Percentiles rank a stretch among this genome's conserved stretches.
These are phyloP conservation scores for Phyllosticta paracitricarpa DNA, from an alignment of 2,329 filamentous ascomycete species.

Conservation along the genomic window DNA sequence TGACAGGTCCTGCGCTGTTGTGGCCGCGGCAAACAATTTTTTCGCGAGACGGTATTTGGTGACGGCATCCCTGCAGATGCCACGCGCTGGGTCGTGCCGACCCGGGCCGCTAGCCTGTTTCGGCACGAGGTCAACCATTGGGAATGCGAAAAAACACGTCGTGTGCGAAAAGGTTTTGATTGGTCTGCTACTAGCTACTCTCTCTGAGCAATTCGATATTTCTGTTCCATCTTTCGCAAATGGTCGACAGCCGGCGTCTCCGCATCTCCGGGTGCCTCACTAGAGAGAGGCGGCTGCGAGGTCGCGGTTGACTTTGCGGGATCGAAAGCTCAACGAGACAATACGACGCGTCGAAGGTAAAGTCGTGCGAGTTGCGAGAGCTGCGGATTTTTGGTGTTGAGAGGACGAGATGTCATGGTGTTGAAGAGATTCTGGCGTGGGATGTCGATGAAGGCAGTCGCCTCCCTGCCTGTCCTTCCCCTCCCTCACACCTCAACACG, in stretches of 20 bases:
- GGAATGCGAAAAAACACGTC: background rate
- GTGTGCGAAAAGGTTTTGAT: background rate
- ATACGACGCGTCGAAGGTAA: no score
- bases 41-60: background rate
- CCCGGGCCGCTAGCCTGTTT: background rate
- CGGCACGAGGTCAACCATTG: background rate
- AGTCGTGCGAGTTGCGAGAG: background rate
- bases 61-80: background rate
- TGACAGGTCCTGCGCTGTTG: no score
- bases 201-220: background rate
- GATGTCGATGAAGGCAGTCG: background rate
- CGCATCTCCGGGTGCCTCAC: no score
- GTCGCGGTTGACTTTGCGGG: no score
- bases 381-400: background rate
- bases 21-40: no score
- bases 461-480: background rate
- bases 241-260: no score
- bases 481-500: background rate
- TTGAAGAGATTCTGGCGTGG: background rate
- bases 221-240: background rate
- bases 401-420: background rate
- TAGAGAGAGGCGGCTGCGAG: no score
- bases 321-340: no score
- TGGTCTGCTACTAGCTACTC: background rate
- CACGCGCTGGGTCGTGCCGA: background rate